Evolutionary conservation across 1,284 basidiomycete genomes (phyloP).

Genomic region (Malassezia cuniculi): DNA sequence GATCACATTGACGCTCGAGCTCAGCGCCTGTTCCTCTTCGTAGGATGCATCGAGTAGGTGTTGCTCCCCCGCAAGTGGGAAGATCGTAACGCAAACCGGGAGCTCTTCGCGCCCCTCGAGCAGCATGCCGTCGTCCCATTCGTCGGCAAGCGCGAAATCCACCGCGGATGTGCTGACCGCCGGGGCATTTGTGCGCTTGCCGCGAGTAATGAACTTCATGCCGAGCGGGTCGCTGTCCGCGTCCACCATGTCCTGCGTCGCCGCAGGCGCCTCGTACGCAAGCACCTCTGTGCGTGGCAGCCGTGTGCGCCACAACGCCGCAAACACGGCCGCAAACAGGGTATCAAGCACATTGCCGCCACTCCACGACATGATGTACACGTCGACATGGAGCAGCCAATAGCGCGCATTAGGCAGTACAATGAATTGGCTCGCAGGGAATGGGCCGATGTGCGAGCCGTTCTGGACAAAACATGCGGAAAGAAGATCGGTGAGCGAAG

Average conservation of each 20-base stretch:
- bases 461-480: constrained; percentile 4
- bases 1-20: constrained; percentile 21
- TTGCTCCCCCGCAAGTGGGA: constrained; percentile 18
- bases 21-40: constrained; percentile 27
- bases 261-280: constrained; percentile 23
- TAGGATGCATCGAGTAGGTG: constrained; percentile 31
- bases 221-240: constrained; percentile 16
- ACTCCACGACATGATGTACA: constrained; percentile 27
- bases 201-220: constrained; percentile 17
- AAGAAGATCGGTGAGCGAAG: constrained; percentile 7
- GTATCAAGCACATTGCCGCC: constrained; percentile 38
- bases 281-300: constrained; percentile 29
- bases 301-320: constrained; percentile 29
- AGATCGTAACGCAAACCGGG: constrained; percentile 33
- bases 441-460: constrained; percentile 9
- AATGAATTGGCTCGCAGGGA: constrained; percentile 23
- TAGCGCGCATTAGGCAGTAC: constrained; percentile 28
- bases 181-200: constrained; percentile 3
- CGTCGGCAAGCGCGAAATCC: constrained; percentile 32
- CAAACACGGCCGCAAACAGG: constrained; percentile 28
- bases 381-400: constrained; percentile 36
- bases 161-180: constrained; percentile 7
- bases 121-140: constrained; percentile 21
- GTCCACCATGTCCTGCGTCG: constrained; percentile 17
- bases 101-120: constrained; percentile 24